Evolutionary conservation across 441 rosid species (phyloP).

Genomic region (Iberis amara): DNA sequence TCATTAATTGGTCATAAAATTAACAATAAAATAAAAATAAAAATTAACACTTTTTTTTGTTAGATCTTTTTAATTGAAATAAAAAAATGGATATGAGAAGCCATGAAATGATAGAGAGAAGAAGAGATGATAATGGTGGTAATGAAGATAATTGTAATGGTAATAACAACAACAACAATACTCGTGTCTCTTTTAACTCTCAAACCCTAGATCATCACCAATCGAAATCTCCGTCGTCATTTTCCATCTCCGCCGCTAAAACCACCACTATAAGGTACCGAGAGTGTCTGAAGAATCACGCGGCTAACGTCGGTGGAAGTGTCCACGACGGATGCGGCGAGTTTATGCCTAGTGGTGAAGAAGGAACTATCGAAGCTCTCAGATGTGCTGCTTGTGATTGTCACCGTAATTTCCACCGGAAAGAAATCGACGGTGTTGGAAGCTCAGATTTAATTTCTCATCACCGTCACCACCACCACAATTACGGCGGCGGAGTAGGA

Average conservation of each 20-base stretch:
- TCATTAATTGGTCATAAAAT: conserved; percentile 26
- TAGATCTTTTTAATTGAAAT: conserved; percentile 2
- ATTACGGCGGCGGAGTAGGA: conserved; percentile 20
- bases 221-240: conserved; percentile 20
- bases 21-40: too few relatives aligned
- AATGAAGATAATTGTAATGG: conserved; percentile 32
- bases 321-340: conserved; percentile 90
- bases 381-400: conserved; percentile 91
- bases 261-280: conserved; percentile 48
- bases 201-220: conserved; percentile 62
- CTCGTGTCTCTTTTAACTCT: conserved; percentile 40
- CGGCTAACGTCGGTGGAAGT: conserved; percentile 73
- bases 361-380: conserved; percentile 61
- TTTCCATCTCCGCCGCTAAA: conserved; percentile 37
- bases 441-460: conserved; percentile 41
- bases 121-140: conserved; percentile 38
- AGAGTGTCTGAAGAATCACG: conserved; percentile 85
- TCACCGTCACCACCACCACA: conserved; percentile 36
- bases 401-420: conserved; percentile 92
- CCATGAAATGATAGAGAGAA: conserved; percentile 39
- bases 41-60: too few relatives aligned
- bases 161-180: conserved; percentile 29
- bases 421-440: conserved; percentile 46
- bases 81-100: conserved; percentile 43
- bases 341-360: conserved; percentile 93